phyloP scores from a whole-genome alignment of 192 early-diverging fungal genomes.

The Gonapodya prolifera region DNA sequence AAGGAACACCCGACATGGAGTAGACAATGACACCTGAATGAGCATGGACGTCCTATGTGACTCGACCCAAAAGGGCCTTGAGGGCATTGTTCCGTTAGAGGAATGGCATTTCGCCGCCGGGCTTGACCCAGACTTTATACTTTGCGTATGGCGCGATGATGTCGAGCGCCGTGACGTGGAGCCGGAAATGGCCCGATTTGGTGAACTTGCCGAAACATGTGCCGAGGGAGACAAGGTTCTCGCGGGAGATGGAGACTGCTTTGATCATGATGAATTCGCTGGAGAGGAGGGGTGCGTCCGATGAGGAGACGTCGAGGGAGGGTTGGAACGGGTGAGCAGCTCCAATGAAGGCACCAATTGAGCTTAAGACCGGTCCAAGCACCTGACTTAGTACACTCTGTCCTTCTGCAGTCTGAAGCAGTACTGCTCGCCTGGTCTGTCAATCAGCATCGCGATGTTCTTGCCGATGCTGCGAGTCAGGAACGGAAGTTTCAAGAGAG shows the following conservation, averaged over 20 bases:
- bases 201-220: conserved; percentile 99
- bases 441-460: conserved; percentile 61
- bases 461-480: conserved; percentile 67
- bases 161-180: conserved; percentile 87
- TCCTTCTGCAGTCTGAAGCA: conserved; percentile 93
- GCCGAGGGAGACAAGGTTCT: conserved; percentile 79
- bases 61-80: conserved; percentile 91
- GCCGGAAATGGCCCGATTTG: conserved; percentile 90
- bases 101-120: conserved; percentile 97
- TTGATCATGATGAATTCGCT: conserved; percentile 85
- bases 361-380: conserved; percentile 44
- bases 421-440: conserved; percentile 88
- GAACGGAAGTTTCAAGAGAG: not conserved
- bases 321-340: too few species aligned
- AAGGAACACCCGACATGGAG: conserved; percentile 83
- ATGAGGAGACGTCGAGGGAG: not conserved
- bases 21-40: conserved; percentile 92
- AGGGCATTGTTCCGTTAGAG: conserved; percentile 95
- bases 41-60: conserved; percentile 96
- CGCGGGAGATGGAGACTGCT: conserved; percentile 67
- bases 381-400: conserved; percentile 91
- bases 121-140: conserved; percentile 99
- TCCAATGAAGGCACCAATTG: not conserved
- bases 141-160: conserved; percentile 91
- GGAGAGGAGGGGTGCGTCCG: not conserved